These are phyloP conservation scores for Backusella luteola DNA, from an alignment of 192 early-diverging fungal genomes.

Conservation along the genomic window DNA sequence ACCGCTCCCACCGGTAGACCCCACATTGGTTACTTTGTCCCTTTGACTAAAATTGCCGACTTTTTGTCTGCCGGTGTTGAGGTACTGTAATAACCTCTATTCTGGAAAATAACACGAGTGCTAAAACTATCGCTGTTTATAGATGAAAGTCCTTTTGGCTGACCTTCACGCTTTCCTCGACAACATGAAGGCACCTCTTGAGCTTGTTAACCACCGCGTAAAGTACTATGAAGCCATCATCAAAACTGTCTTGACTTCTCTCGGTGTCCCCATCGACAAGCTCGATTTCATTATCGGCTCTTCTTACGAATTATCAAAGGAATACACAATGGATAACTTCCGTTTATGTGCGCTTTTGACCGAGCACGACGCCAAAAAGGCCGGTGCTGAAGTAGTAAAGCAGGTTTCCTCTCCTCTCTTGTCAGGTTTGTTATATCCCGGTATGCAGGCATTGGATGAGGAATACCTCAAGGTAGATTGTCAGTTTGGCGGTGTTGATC, in stretches of 20 bases:
- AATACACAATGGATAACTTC: slow-evolving; percentile 93
- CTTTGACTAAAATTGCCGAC: slow-evolving; percentile 98
- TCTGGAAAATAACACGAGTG: not conserved
- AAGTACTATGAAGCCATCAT: slow-evolving; percentile 93
- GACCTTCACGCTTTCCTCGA: slow-evolving; percentile 98
- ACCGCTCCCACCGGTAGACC: slow-evolving; percentile 95
- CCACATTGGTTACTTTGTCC: slow-evolving; percentile 97
- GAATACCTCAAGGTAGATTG: slow-evolving; percentile 93
- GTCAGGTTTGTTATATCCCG: slow-evolving; percentile 95
- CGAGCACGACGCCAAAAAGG: slow-evolving; percentile 97
- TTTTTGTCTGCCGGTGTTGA: slow-evolving; percentile 89
- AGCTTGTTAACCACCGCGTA: slow-evolving; percentile 83
- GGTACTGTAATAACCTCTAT: slow-evolving; percentile 36
- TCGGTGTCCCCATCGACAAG: slow-evolving; percentile 92
- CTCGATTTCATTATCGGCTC: slow-evolving; percentile 92
- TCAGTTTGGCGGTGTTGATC: slow-evolving; percentile 97
- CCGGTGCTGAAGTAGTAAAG: slow-evolving; percentile 98
- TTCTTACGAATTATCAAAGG: slow-evolving; percentile 80
- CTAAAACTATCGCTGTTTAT: slow-evolving; percentile 1
- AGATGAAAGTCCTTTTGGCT: slow-evolving; percentile 89
- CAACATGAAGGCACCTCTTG: slow-evolving; percentile 96
- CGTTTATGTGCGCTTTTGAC: slow-evolving; percentile 80
- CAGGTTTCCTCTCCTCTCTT: slow-evolving; percentile 86
- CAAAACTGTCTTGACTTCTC: slow-evolving; percentile 87
- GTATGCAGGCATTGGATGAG: slow-evolving; percentile 97